A percentile compares a stretch with the other conserved stretches of the same genome.
phyloP scores from a whole-genome alignment of 1,139 yeast genomes.

The Blastobotrys persicus region DNA sequence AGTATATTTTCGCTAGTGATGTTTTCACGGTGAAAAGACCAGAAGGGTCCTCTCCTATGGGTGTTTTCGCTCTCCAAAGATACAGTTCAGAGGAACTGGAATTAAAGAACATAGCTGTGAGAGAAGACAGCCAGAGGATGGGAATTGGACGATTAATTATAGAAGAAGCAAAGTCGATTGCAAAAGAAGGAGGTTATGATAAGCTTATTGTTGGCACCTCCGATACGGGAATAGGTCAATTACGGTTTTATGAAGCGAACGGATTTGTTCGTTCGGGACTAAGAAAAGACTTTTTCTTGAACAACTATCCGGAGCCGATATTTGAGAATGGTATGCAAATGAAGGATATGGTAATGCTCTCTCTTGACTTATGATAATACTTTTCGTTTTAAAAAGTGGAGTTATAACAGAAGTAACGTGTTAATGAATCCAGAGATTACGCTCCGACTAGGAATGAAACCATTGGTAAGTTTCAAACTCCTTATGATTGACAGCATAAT shows the following conservation, averaged over 20 bases:
- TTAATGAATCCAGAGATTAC: too few relatives aligned
- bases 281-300: conserved; percentile 6
- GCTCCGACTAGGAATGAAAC: too few relatives aligned
- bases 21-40: background rate
- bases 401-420: too few relatives aligned
- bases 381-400: background rate
- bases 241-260: conserved; percentile 10
- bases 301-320: conserved; percentile 11
- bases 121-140: background rate
- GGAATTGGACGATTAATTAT: conserved; percentile 8
- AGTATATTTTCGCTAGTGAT: conserved; percentile 10
- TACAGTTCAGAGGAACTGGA: conserved; percentile 8
- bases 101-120: conserved; percentile 13
- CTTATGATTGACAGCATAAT: too few relatives aligned
- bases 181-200: background rate
- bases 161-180: background rate
- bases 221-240: conserved; percentile 11
- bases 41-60: background rate
- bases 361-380: background rate
- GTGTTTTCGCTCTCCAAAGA: conserved; percentile 8
- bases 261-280: conserved; percentile 12
- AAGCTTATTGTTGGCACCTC: conserved; percentile 10
- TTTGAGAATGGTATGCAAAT: conserved; percentile 11
- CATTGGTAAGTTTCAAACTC: too few relatives aligned
- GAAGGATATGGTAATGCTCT: conserved; percentile 12